Evolutionary conservation across 305 asterid species (phyloP).

Genomic region (Fraxinus velutina): DNA sequence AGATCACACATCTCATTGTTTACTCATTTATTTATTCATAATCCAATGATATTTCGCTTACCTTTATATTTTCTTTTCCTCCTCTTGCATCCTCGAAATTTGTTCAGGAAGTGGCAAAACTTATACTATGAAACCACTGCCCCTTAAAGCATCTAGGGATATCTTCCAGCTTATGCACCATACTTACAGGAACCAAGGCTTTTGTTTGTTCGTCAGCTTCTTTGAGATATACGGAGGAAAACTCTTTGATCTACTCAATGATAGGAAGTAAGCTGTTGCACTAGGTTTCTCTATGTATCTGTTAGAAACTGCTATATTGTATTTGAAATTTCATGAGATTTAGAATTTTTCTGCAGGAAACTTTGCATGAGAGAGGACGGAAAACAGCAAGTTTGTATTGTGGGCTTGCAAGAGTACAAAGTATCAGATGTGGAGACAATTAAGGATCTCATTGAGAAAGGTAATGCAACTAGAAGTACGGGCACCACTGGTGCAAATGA

Average conservation of each 20-base stretch:
- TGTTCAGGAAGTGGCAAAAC: slow-evolving; percentile 43
- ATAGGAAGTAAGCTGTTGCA: slow-evolving; percentile 66
- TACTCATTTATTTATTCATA: not conserved
- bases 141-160: slow-evolving; percentile 39
- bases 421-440: slow-evolving; percentile 87
- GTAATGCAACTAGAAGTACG: slow-evolving; percentile 82
- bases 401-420: slow-evolving; percentile 93
- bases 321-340: slow-evolving; percentile 12
- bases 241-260: slow-evolving; percentile 85
- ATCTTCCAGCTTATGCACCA: slow-evolving; percentile 31
- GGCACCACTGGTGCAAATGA: slow-evolving; percentile 98
- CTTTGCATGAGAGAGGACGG: slow-evolving; percentile 99
- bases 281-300: slow-evolving; percentile 4
- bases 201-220: slow-evolving; percentile 71
- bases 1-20: not conserved
- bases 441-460: slow-evolving; percentile 91
- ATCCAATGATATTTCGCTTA: not conserved
- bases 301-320: slow-evolving; percentile 20
- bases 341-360: slow-evolving; percentile 52
- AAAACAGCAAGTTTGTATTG: slow-evolving; percentile 93
- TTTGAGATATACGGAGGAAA: slow-evolving; percentile 98
- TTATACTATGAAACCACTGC: slow-evolving; percentile 42
- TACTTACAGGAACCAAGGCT: slow-evolving; percentile 34
- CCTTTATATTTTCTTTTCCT: slow-evolving; percentile 7
- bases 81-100: not conserved